phyloP scores from a whole-genome alignment of 2,329 filamentous ascomycete genomes.

The Knufia petricola region DNA sequence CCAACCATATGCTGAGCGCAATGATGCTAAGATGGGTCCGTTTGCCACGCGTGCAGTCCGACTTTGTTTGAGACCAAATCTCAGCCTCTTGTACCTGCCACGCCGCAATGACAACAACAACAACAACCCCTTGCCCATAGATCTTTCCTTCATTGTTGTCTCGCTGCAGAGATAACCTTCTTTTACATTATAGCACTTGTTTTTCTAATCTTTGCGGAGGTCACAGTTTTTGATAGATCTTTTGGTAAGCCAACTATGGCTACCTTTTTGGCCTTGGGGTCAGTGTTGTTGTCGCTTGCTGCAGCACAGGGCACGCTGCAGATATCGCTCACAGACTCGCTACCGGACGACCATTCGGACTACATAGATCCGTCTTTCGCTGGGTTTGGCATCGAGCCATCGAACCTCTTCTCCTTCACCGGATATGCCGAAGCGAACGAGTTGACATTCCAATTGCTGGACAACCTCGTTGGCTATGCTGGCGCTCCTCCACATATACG shows the following conservation, averaged over 20 bases:
- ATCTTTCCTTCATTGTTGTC: constrained; percentile 2
- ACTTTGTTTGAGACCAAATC: neutral
- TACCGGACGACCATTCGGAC: constrained; percentile 15
- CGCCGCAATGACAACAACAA: too few species aligned
- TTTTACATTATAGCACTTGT: neutral
- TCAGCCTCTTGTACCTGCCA: neutral
- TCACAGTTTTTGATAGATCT: neutral
- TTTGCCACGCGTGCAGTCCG: neutral
- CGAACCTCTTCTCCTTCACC: constrained; percentile 44
- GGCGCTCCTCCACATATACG: constrained; percentile 41
- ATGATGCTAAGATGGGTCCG: neutral
- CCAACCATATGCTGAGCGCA: neutral
- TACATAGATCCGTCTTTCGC: constrained; percentile 37
- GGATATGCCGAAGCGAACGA: constrained; percentile 34
- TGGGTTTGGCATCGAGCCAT: constrained; percentile 45
- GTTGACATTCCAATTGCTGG: constrained; percentile 39
- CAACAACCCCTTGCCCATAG: neutral
- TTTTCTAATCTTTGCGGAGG: neutral
- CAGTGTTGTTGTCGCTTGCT: constrained; percentile 7
- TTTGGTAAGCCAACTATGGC: constrained; percentile 7
- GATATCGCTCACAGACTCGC: constrained; percentile 10
- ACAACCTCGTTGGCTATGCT: constrained; percentile 41
- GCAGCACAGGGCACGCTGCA: constrained; percentile 6
- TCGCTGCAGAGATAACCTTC: constrained; percentile 5
- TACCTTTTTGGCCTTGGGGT: constrained; percentile 7